Percentiles rank a stretch among this genome's conserved stretches.
These are phyloP conservation scores for Penicillium cinerascens DNA, from an alignment of 495 filamentous ascomycete genomes.

Conservation along the genomic window DNA sequence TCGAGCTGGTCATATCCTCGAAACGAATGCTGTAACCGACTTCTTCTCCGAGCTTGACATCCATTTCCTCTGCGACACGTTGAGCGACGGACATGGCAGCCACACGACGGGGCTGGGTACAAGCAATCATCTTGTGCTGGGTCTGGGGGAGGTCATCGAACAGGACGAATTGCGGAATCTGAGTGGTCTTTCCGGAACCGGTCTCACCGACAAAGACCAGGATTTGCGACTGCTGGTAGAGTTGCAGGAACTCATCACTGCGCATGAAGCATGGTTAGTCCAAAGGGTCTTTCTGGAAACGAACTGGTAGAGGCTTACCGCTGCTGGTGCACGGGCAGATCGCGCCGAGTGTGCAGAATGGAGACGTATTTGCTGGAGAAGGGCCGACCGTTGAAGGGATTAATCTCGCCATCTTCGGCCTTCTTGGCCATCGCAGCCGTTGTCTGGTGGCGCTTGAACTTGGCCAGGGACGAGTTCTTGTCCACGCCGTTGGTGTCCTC, in stretches of 20 bases:
- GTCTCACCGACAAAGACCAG: conserved; percentile 99
- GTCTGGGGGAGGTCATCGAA: conserved; percentile 93
- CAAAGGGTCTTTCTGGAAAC: background rate
- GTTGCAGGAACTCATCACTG: conserved; percentile 86
- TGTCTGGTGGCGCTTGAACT: conserved; percentile 73
- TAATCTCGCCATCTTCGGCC: conserved; percentile 77
- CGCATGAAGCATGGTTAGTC: conserved; percentile 5
- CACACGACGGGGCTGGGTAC: conserved; percentile 96
- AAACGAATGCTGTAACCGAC: conserved; percentile 99
- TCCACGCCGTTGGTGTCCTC: conserved; percentile 45
- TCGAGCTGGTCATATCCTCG: conserved; percentile 87
- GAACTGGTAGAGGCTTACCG: conserved; percentile 49
- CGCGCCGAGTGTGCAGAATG: conserved; percentile 78
- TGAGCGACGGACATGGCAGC: conserved; percentile 99
- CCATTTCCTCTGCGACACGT: conserved; percentile 96
- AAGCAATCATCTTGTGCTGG: conserved; percentile 84
- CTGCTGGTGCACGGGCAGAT: conserved; percentile 86
- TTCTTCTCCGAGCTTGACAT: conserved; percentile 89
- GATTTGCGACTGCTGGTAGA: conserved; percentile 91
- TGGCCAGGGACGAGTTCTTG: conserved; percentile 51
- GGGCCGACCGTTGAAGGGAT: conserved; percentile 74
- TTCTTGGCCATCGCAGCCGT: conserved; percentile 69
- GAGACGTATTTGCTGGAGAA: conserved; percentile 83
- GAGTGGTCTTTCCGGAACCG: conserved; percentile 97
- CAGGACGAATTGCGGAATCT: conserved; percentile 97